Evolutionary conservation across 176 grass and related monocot genomes (phyloP).

Genomic region (Eragrostis nindensis): DNA sequence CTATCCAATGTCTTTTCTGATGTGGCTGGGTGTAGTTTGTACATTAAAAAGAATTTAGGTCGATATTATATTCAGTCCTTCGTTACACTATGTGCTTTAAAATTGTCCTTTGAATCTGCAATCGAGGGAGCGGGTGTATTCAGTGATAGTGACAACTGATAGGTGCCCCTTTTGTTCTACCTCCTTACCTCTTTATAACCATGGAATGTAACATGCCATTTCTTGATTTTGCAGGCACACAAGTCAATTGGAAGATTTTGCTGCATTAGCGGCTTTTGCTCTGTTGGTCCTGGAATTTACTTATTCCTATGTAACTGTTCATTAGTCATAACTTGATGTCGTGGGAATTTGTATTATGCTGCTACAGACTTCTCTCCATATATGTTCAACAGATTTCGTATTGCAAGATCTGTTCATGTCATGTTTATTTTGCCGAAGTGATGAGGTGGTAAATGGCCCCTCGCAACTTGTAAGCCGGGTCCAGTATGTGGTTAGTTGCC

Average conservation of each 20-base stretch:
- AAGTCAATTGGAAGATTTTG: slow-evolving; percentile 35
- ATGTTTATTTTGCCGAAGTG: neutral
- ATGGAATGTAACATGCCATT: neutral
- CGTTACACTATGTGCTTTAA: neutral
- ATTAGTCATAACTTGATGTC: slow-evolving; percentile 22
- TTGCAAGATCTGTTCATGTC: slow-evolving; percentile 11
- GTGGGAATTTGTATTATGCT: slow-evolving; percentile 48
- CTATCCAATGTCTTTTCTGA: neutral
- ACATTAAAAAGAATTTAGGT: neutral
- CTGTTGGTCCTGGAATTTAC: slow-evolving; percentile 30
- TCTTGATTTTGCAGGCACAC: slow-evolving; percentile 13
- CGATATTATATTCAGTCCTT: neutral
- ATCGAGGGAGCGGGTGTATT: neutral
- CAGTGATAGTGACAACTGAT: neutral
- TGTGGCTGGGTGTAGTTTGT: neutral
- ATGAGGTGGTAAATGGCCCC: neutral
- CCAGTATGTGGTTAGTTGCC: neutral
- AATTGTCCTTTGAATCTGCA: neutral
- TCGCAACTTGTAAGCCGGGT: neutral
- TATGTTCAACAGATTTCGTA: slow-evolving; percentile 18
- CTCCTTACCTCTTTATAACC: neutral
- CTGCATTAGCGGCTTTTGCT: slow-evolving; percentile 13
- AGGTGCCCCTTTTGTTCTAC: neutral
- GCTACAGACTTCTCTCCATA: slow-evolving; percentile 12
- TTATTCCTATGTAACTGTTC: slow-evolving; percentile 41